Evolutionary conservation across 2,329 filamentous ascomycete genomes (phyloP).

Genomic region (Colletotrichum cuscutae): DNA sequence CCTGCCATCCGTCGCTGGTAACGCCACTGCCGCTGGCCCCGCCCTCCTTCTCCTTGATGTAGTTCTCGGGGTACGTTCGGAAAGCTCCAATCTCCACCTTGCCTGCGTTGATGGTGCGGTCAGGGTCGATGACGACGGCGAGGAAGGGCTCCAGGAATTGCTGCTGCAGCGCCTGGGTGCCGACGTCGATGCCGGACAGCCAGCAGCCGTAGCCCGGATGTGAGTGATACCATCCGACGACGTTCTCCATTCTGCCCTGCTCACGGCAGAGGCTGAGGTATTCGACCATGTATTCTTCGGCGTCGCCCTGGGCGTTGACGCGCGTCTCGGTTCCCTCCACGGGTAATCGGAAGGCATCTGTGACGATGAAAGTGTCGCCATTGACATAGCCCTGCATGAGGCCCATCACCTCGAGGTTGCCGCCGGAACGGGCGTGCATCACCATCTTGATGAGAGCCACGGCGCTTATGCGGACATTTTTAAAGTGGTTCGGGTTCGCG

Average conservation of each 20-base stretch:
- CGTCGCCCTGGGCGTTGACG: constrained; percentile 95
- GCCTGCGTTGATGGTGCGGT: constrained; percentile 92
- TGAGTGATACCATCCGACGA: constrained; percentile 97
- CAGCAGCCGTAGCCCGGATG: constrained; percentile 99
- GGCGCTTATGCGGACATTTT: constrained; percentile 90
- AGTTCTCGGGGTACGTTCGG: constrained; percentile 83
- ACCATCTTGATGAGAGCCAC: constrained; percentile 98
- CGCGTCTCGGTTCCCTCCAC: constrained; percentile 99
- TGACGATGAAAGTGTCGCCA: constrained; percentile 87
- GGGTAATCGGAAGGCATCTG: constrained; percentile 91
- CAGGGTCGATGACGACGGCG: constrained; percentile 92
- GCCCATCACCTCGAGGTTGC: constrained; percentile 94
- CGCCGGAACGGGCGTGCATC: constrained; percentile 97
- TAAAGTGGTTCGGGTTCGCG: constrained; percentile 86
- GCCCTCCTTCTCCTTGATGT: constrained; percentile 61
- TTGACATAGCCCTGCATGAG: constrained; percentile 96
- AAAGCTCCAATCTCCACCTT: constrained; percentile 99
- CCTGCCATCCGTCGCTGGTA: constrained; percentile 71
- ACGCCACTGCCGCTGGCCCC: constrained; percentile 43
- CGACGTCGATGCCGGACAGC: constrained; percentile 95
- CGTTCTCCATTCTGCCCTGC: constrained; percentile 85
- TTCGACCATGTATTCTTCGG: constrained; percentile 95
- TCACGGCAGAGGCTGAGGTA: constrained; percentile 83
- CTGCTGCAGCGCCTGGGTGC: constrained; percentile 88
- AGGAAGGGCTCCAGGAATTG: constrained; percentile 89